These are phyloP conservation scores for Debaryomyces singareniensis DNA, from an alignment of 1,139 yeast genomes.

Conservation along the genomic window DNA sequence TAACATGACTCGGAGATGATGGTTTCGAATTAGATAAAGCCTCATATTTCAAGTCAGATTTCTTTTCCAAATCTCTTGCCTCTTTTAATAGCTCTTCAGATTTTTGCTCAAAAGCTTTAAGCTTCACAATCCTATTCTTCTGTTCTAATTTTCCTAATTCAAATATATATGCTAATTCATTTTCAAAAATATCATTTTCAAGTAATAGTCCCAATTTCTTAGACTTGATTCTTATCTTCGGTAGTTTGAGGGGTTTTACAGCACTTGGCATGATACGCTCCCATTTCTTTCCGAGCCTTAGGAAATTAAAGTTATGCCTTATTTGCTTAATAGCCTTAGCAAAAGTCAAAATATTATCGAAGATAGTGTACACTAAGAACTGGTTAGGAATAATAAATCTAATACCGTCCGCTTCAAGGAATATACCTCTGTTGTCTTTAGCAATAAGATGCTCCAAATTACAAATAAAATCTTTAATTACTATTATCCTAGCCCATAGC, in stretches of 20 bases:
- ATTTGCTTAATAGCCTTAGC: slow-evolving; percentile 57
- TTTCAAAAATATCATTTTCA: slow-evolving; percentile 40
- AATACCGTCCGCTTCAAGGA: slow-evolving; percentile 21
- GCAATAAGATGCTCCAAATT: slow-evolving; percentile 17
- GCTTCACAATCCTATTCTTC: slow-evolving; percentile 23
- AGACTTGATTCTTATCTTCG: slow-evolving; percentile 25
- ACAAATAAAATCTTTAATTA: slow-evolving; percentile 18
- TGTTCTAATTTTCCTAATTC: slow-evolving; percentile 37
- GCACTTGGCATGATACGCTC: slow-evolving; percentile 29
- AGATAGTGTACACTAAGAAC: slow-evolving; percentile 56
- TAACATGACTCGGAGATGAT: not conserved
- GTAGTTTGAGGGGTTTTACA: slow-evolving; percentile 23
- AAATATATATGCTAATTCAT: slow-evolving; percentile 30
- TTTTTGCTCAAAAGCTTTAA: slow-evolving; percentile 25
- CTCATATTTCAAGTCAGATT: not conserved
- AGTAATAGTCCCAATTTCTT: slow-evolving; percentile 28
- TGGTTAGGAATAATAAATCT: slow-evolving; percentile 50
- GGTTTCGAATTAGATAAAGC: not conserved
- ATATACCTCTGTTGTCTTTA: slow-evolving; percentile 13
- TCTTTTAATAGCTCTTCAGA: slow-evolving; percentile 11
- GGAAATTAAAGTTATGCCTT: slow-evolving; percentile 39
- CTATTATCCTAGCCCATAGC: slow-evolving; percentile 36
- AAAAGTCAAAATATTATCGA: slow-evolving; percentile 59
- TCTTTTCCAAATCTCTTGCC: not conserved
- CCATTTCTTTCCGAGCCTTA: slow-evolving; percentile 32